phyloP scores from a whole-genome alignment of 2,329 filamentous ascomycete genomes.

The Exophiala sp. region DNA sequence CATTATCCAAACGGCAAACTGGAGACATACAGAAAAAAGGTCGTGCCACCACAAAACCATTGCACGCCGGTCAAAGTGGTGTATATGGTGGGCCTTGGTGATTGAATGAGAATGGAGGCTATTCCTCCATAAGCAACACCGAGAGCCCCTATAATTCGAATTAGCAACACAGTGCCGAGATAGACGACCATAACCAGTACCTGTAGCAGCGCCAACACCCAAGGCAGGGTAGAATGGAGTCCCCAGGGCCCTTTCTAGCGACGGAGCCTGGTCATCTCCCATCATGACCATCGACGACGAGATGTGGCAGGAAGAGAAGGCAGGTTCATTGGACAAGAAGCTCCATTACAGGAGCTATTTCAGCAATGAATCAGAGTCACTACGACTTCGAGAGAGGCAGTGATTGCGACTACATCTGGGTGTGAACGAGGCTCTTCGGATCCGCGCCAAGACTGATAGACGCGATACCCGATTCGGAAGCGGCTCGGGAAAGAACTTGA shows the following conservation, averaged over 20 bases:
- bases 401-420: not conserved
- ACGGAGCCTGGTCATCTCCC: not conserved
- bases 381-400: no score
- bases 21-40: constrained; percentile 63
- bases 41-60: constrained; percentile 71
- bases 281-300: not conserved
- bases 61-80: constrained; percentile 67
- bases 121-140: constrained; percentile 62
- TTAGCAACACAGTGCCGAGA: constrained; percentile 21
- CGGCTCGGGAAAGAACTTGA: constrained; percentile 6
- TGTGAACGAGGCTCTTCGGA: not conserved
- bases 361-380: no score
- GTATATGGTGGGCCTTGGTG: constrained; percentile 61
- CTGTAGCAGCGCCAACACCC: constrained; percentile 55
- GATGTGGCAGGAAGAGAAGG: no score
- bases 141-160: constrained; percentile 46
- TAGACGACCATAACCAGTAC: constrained; percentile 39
- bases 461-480: constrained; percentile 8
- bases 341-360: no score
- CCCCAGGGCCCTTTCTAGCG: not conserved
- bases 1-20: not conserved
- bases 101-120: constrained; percentile 64
- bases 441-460: constrained; percentile 1
- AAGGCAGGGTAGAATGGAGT: constrained; percentile 39
- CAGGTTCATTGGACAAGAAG: no score